Evolutionary conservation across 2,329 filamentous ascomycete genomes (phyloP), one percentile per base, ranked within the genome.

Genomic region (Pseudogymnoascus sp.): DNA sequence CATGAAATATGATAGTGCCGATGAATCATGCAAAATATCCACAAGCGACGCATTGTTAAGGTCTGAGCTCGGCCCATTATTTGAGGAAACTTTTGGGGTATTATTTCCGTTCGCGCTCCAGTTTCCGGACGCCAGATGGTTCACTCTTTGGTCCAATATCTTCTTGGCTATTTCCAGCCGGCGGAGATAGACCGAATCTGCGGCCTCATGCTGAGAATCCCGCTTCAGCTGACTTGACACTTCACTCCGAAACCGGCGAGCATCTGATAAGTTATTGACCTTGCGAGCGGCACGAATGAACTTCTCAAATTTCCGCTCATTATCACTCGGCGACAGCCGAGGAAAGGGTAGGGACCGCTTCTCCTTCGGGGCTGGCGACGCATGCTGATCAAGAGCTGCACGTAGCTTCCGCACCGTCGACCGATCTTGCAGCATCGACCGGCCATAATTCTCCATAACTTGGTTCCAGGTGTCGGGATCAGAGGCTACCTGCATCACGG

Each of bases 381-480:
- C 91, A 78, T 99, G 94, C 73, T 97, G 87, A 74, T 99, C 94
- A 59, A 99, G 79, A 7, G 93, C 94, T 39, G 92, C 93, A 62
- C 94, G 87, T 61, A 99, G 83, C 73, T 92, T 96, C 62, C 90
- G 87, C 39, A 99, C 93, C 0, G 92, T 97, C 66, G 96, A 97
- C 38, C 95, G 86, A 73, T 99, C 95, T 74, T 97, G 94, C 42
- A 99, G 81, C 78, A 96, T 88, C 25, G 89, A 88, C 59, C 90
- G 87, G 16, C 92, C 89, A 75, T 89, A 91, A 62, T 88, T 92
- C 75, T 97, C 93, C 82, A 97, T 91, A 64, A 96, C 76, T 74
- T 97, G 92, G 70, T 99, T 97, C 93, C 93, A 99, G 7, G 89
- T 96, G 76, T 99, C 95, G 1, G 95, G 92, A 68, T 99, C 93